Evolutionary conservation across 352 stramenopile genomes (phyloP).

Genomic region (Pythium scleroteichum): DNA sequence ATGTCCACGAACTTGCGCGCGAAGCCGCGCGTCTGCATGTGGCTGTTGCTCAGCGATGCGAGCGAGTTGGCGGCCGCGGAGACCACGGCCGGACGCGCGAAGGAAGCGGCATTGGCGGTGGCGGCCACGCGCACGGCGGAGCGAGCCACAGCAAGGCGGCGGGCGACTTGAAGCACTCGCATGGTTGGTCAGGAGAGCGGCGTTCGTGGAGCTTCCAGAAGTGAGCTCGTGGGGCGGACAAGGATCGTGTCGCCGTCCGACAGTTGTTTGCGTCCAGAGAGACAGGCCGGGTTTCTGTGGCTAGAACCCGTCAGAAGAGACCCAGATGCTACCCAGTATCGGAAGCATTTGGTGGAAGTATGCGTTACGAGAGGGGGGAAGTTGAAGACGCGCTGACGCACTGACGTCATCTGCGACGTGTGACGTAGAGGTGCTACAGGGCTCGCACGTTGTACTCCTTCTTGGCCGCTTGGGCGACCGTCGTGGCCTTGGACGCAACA

Average conservation of each 20-base stretch:
- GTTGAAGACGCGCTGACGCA: neutral
- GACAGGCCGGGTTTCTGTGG: neutral
- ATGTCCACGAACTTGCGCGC: conserved; percentile 27
- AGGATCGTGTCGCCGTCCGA: neutral
- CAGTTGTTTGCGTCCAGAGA: neutral
- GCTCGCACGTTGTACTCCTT: conserved; percentile 70
- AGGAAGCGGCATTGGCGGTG: conserved; percentile 7
- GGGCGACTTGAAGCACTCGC: conserved; percentile 19
- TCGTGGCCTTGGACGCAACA: conserved; percentile 38
- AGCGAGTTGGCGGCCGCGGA: conserved; percentile 10
- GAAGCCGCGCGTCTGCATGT: conserved; percentile 39
- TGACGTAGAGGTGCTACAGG: conserved; percentile 30
- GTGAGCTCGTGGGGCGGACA: neutral
- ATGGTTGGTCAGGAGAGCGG: neutral
- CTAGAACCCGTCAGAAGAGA: neutral
- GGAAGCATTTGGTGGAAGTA: neutral
- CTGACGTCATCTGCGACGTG: conserved; percentile 3
- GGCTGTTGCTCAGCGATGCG: neutral
- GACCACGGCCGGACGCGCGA: conserved; percentile 20
- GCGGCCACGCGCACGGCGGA: conserved; percentile 7
- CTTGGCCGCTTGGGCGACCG: conserved; percentile 45
- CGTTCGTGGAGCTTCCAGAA: neutral
- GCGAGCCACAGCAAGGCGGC: conserved; percentile 13
- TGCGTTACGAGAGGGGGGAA: neutral
- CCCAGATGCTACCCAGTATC: neutral